Evolutionary conservation across 148 eudicot genomes (phyloP).

Genomic region (Euryodendron excelsum): DNA sequence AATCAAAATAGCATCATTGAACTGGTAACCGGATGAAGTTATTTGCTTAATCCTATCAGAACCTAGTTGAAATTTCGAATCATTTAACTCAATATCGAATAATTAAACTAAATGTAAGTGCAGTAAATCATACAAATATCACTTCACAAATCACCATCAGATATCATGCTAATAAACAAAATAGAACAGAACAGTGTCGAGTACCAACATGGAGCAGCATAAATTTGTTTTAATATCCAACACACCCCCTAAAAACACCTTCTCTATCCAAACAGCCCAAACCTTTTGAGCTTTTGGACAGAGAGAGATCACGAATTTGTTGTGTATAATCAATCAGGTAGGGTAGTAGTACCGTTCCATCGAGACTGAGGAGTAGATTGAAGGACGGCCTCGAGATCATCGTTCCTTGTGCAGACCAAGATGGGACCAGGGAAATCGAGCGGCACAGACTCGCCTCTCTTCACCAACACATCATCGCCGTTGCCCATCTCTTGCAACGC

Average conservation of each 20-base stretch:
- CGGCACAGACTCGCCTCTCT: conserved; percentile 82
- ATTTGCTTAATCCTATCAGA: neutral
- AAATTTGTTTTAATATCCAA: too few relatives aligned
- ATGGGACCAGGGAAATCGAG: conserved; percentile 79
- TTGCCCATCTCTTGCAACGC: conserved; percentile 78
- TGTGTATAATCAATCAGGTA: neutral
- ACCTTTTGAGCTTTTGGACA: neutral
- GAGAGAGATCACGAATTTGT: neutral
- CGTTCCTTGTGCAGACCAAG: conserved; percentile 88
- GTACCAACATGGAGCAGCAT: neutral
- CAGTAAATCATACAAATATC: too few relatives aligned
- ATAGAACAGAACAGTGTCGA: neutral
- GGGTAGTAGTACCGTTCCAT: conserved; percentile 56
- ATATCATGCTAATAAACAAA: too few relatives aligned
- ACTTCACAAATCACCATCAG: too few relatives aligned
- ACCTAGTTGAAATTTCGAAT: neutral
- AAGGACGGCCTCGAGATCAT: conserved; percentile 92
- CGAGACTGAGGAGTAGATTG: conserved; percentile 73
- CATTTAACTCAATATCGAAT: neutral
- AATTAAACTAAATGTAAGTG: too few relatives aligned
- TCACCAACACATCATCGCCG: conserved; percentile 72
- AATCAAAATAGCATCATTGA: neutral
- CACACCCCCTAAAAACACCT: too few relatives aligned
- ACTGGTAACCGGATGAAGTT: neutral
- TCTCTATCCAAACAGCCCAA: neutral